A percentile compares a stretch with the other conserved stretches of the same genome.
Conservation (phyloP, 768 basidiomycete species). For the Termitomyces eurrhizus region DNA sequence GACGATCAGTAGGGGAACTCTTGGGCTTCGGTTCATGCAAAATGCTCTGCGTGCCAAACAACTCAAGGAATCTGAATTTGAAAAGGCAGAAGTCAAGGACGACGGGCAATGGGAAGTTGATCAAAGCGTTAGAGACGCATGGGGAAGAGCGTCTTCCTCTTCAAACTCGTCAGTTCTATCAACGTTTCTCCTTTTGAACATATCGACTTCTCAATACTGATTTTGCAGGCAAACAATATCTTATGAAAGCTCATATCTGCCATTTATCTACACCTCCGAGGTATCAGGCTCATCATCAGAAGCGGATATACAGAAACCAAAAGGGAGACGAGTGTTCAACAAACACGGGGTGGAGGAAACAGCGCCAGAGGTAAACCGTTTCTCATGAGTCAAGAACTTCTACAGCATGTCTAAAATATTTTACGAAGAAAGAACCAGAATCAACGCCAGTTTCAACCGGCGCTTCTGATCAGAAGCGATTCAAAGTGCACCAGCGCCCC, state of each 20-base stretch:
- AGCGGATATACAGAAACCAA: conserved; percentile 21
- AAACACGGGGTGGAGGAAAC: conserved; percentile 45
- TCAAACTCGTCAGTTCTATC: conserved; percentile 19
- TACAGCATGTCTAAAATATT: conserved; percentile 20
- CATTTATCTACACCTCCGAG: conserved; percentile 53
- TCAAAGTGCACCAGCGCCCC: conserved; percentile 17
- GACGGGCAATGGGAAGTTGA: conserved; percentile 65
- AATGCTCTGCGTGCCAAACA: conserved; percentile 58
- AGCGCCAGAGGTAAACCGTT: conserved; percentile 19
- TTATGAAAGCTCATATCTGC: conserved; percentile 62
- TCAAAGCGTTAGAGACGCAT: conserved; percentile 47
- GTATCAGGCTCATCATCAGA: conserved; percentile 20
- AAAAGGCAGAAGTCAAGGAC: conserved; percentile 54
- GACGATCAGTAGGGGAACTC: conserved; percentile 58
- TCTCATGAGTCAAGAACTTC: not conserved
- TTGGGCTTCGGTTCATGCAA: conserved; percentile 71
- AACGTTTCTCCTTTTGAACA: not conserved
- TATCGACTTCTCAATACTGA: not conserved
- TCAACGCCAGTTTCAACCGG: conserved; percentile 7
- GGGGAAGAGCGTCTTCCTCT: conserved; percentile 30
- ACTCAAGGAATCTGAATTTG: conserved; percentile 43
- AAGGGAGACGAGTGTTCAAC: conserved; percentile 54
- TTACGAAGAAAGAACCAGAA: conserved; percentile 14
- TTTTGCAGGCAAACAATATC: conserved; percentile 28
- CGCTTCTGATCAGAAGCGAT: conserved; percentile 6